phyloP scores from a whole-genome alignment of 169 alveolate species.

The Babesia ovata region DNA sequence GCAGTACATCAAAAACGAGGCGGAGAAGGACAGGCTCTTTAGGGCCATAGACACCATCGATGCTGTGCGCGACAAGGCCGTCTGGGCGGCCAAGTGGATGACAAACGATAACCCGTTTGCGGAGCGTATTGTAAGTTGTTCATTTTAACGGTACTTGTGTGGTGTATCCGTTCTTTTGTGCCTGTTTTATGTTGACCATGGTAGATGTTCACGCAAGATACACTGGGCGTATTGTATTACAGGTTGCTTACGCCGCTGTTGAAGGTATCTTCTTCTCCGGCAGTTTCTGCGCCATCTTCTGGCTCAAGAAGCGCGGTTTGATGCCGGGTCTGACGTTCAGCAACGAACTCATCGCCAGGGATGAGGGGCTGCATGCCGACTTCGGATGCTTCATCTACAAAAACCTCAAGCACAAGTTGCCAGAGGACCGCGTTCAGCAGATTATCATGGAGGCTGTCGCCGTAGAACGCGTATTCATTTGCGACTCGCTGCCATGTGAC shows the following conservation, averaged over 20 bases:
- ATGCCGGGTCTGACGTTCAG: constrained; percentile 96
- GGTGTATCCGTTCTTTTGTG: background rate
- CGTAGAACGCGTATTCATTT: constrained; percentile 93
- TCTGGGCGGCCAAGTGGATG: constrained; percentile 98
- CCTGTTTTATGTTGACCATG: background rate
- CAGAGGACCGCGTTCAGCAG: constrained; percentile 88
- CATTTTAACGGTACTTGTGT: background rate
- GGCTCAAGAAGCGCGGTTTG: constrained; percentile 97
- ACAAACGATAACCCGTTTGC: constrained; percentile 91
- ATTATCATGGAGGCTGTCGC: constrained; percentile 96
- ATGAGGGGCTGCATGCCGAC: constrained; percentile 99
- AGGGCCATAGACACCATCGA: constrained; percentile 92
- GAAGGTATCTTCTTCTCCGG: constrained; percentile 99
- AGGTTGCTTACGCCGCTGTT: constrained; percentile 91
- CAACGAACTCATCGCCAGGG: constrained; percentile 97
- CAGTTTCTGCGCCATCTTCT: constrained; percentile 96
- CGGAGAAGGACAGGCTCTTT: constrained; percentile 91
- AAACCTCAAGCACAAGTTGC: constrained; percentile 86
- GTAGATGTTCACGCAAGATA: background rate
- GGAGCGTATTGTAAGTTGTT: constrained; percentile 88
- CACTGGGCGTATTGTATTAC: background rate
- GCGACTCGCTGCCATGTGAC: constrained; percentile 96
- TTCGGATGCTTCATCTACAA: constrained; percentile 96
- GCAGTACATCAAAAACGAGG: constrained; percentile 89
- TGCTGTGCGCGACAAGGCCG: constrained; percentile 93